A percentile compares a stretch with the other conserved stretches of the same genome.
These are phyloP conservation scores for Solanum chiquidenum DNA, from an alignment of 257 asterid species.

Conservation along the genomic window DNA sequence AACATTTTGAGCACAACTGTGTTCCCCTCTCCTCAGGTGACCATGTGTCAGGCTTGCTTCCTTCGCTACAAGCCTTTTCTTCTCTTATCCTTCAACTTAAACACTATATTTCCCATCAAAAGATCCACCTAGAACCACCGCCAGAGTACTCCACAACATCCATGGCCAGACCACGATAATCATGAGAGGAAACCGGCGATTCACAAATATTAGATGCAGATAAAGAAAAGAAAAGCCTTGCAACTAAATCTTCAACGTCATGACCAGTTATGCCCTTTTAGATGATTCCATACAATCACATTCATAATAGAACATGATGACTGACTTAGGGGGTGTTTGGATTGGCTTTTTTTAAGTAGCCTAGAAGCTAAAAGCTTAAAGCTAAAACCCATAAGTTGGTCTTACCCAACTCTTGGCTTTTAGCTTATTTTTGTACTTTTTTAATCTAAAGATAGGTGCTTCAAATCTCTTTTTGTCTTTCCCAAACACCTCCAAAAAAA, in stretches of 20 bases:
- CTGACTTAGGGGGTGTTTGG: neutral
- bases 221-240: neutral
- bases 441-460: neutral
- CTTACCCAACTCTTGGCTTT: neutral
- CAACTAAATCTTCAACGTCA: neutral
- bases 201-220: neutral
- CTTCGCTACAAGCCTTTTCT: neutral
- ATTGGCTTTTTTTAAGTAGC: neutral
- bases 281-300: neutral
- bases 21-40: neutral
- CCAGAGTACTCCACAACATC: neutral
- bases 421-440: neutral
- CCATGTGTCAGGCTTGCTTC: neutral
- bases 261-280: neutral
- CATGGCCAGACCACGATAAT: neutral
- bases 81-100: neutral
- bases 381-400: neutral
- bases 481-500: neutral
- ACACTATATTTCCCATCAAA: neutral
- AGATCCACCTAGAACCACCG: neutral
- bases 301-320: neutral
- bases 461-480: neutral
- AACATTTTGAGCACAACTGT: neutral
- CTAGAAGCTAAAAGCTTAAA: neutral
- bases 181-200: neutral